Conservation (phyloP, 345 rosid genomes). For the Moricandia arvensis region DNA sequence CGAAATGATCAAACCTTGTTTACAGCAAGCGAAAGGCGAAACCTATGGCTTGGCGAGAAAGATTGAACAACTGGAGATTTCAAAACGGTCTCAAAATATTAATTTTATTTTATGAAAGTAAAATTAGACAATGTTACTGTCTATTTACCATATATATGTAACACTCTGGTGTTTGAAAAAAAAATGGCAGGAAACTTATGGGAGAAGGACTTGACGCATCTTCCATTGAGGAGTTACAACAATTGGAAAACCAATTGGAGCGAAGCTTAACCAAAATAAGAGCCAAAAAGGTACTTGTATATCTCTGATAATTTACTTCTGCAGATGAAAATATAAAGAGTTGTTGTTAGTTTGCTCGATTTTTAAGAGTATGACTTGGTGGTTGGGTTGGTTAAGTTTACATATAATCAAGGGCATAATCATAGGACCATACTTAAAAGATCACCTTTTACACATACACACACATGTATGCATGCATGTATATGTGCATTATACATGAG, state of each 20-base stretch:
- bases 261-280: slow-evolving; percentile 69
- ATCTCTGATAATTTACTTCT: background rate
- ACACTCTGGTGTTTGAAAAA: background rate
- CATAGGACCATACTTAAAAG: background rate
- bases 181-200: slow-evolving; percentile 52
- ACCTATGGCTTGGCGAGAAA: slow-evolving; percentile 54
- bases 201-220: slow-evolving; percentile 73
- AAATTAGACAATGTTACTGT: background rate
- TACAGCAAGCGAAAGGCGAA: slow-evolving; percentile 42
- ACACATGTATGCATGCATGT: background rate
- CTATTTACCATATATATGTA: background rate
- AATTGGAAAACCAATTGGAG: slow-evolving; percentile 71
- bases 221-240: slow-evolving; percentile 67
- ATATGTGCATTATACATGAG: slow-evolving; percentile 3
- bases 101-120: background rate
- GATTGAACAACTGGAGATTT: slow-evolving; percentile 64
- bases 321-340: background rate
- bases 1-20: slow-evolving; percentile 5
- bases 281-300: slow-evolving; percentile 64
- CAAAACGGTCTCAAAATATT: slow-evolving; percentile 46
- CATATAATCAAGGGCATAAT: background rate
- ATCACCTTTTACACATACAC: background rate
- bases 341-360: background rate
- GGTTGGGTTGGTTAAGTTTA: background rate
- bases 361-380: slow-evolving; percentile 1